Evolutionary conservation across 2,329 filamentous ascomycete genomes (phyloP).

Genomic region (Bertia moriformis): DNA sequence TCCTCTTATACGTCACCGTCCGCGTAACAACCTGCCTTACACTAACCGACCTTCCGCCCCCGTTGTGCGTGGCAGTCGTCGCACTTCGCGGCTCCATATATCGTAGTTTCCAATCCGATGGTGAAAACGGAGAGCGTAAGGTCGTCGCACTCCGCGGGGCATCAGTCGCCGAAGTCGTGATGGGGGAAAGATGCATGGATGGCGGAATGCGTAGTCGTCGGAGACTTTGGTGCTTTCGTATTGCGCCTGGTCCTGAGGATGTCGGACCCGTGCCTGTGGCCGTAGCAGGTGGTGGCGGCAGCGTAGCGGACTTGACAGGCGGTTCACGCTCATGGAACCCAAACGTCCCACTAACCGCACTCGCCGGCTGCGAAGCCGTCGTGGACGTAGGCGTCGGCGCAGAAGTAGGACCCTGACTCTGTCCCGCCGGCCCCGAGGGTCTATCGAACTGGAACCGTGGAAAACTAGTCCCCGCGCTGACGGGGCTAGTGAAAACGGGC

Average conservation of each 20-base stretch:
- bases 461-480: conserved; percentile 28
- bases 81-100: conserved; percentile 24
- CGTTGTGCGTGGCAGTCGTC: conserved; percentile 21
- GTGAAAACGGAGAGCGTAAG: conserved; percentile 38
- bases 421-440: too few relatives aligned
- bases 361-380: neutral
- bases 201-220: conserved; percentile 38
- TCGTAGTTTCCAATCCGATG: conserved; percentile 32
- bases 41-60: conserved; percentile 28
- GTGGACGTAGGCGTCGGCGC: too few relatives aligned
- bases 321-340: conserved; percentile 12
- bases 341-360: neutral
- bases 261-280: conserved; percentile 17
- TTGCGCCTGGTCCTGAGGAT: too few relatives aligned
- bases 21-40: conserved; percentile 49
- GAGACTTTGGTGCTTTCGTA: conserved; percentile 28
- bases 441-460: conserved; percentile 9
- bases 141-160: conserved; percentile 22
- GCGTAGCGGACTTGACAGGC: conserved; percentile 19
- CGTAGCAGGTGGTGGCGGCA: conserved; percentile 22
- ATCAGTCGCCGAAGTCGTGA: conserved; percentile 19
- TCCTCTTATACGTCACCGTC: conserved; percentile 44
- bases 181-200: conserved; percentile 30
- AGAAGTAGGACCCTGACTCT: too few relatives aligned
- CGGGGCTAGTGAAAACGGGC: conserved; percentile 33